Evolutionary conservation across 768 basidiomycete genomes (phyloP), one percentile per base, ranked within the genome.

Genomic region (Collybia nuda): DNA sequence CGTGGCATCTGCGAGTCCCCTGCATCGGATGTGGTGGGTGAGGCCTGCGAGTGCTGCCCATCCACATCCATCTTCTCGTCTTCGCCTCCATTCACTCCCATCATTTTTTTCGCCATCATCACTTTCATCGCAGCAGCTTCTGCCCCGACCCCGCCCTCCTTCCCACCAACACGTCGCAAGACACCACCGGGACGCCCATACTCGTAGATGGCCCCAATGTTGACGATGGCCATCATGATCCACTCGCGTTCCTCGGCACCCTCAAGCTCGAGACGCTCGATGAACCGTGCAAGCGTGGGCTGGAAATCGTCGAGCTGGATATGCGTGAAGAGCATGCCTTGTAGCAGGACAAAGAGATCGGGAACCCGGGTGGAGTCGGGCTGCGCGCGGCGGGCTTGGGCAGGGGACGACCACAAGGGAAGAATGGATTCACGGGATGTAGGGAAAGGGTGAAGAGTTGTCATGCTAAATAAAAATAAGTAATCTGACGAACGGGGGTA

Each of bases 241-340:
- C 97, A 99, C 50, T 96, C 92, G 23, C 86, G 83, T 62, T 86
- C 88, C 56, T 89, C 82, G 0, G 83, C 86, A 8, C 81, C 84
- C 53, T 95, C 91, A 50, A 94, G 86, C 46, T 85, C 78, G 2
- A 96, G 79, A 36, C 90, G 86, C 66, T 96, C 94, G 32, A 93
- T 77, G 64, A 95, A 90, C 17, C 93, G 86, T 1, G 86, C 88
- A 21, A 94, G 80, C 0, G 86, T 86, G 11, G 85, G 76, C 38
- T 80, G 70, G 63, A 98, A 98, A 64, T 94, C 90, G 65, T 99
- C 97, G 22, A 99, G 82, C 56, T 94, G 81, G 55, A 97, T 93
- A 56, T 90, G 87, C 12, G 97, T 98, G 71, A 98, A 98, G 1
- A 99, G 78, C 93, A 98, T 95, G 22, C 97, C 95, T 52, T 98